Conservation (phyloP, 2,329 filamentous ascomycete genomes). For the Ophiocordyceps camponoti-leonardi region DNA sequence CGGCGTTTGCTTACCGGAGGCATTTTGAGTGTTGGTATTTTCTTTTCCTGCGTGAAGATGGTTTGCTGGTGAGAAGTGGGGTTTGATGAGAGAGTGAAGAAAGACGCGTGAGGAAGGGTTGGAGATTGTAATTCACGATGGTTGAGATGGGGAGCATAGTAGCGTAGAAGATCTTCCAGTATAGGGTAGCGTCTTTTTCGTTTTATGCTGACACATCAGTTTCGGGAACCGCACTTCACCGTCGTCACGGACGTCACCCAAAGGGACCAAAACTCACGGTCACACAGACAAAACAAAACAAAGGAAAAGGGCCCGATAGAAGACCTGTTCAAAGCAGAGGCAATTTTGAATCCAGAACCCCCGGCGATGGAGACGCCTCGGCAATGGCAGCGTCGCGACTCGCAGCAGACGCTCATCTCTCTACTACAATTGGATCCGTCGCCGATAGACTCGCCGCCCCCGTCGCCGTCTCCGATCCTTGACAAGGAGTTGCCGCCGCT, state of each 20-base stretch:
- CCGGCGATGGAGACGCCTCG: conserved; percentile 4
- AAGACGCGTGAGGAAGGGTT: background rate
- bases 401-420: conserved; percentile 40
- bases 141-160: too few species aligned
- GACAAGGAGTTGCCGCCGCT: conserved; percentile 14
- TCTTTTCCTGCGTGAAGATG: too few species aligned
- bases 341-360: background rate
- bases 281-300: too few species aligned
- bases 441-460: conserved; percentile 45
- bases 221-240: too few species aligned
- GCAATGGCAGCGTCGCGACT: conserved; percentile 17
- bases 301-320: background rate
- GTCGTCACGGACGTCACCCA: too few species aligned
- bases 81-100: too few species aligned
- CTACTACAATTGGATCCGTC: conserved; percentile 68
- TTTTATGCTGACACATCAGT: too few species aligned
- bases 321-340: background rate
- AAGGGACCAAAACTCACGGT: too few species aligned
- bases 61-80: too few species aligned
- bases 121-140: background rate
- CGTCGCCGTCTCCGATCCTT: conserved; percentile 8
- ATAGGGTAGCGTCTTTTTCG: too few species aligned
- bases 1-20: conserved; percentile 28
- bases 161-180: too few species aligned
- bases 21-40: conserved; percentile 19